These are phyloP conservation scores for Kluyveromyces wickerhamii DNA, from an alignment of 805 yeast species.

Conservation along the genomic window DNA sequence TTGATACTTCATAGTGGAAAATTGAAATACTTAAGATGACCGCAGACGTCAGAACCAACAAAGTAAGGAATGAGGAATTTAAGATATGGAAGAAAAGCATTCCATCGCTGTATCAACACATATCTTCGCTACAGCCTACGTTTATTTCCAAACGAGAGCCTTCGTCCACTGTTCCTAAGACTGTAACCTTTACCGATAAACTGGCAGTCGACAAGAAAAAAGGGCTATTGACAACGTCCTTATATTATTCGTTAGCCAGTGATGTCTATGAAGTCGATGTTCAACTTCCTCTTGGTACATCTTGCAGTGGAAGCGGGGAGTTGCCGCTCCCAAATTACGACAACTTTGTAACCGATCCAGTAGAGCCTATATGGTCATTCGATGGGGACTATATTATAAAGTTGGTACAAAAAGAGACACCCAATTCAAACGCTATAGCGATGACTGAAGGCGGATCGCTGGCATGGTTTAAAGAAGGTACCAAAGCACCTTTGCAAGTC, in stretches of 20 bases:
- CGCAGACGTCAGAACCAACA: constrained; percentile 25
- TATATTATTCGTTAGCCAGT: constrained; percentile 26
- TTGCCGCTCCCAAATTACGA: constrained; percentile 53
- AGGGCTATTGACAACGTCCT: constrained; percentile 20
- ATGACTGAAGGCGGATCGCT: constrained; percentile 28
- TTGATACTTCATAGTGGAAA: no score
- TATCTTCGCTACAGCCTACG: constrained; percentile 32
- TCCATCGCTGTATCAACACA: constrained; percentile 54
- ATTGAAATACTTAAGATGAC: no score
- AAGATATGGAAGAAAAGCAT: constrained; percentile 78
- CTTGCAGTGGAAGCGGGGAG: constrained; percentile 11
- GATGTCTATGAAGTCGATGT: constrained; percentile 26
- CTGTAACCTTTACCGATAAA: constrained; percentile 22
- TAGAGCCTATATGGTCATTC: constrained; percentile 21
- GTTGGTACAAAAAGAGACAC: constrained; percentile 26
- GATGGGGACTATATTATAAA: constrained; percentile 26
- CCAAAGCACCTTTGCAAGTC: constrained; percentile 26
- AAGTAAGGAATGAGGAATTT: constrained; percentile 66
- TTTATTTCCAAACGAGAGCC: constrained; percentile 28
- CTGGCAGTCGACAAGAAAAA: constrained; percentile 26
- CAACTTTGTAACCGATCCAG: constrained; percentile 53
- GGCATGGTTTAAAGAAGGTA: constrained; percentile 28
- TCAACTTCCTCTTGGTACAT: constrained; percentile 23
- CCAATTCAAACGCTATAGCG: constrained; percentile 31
- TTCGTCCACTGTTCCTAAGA: constrained; percentile 17